phyloP scores from a whole-genome alignment of 2,329 filamentous ascomycete genomes.

The Trichophyton schoenleinii region DNA sequence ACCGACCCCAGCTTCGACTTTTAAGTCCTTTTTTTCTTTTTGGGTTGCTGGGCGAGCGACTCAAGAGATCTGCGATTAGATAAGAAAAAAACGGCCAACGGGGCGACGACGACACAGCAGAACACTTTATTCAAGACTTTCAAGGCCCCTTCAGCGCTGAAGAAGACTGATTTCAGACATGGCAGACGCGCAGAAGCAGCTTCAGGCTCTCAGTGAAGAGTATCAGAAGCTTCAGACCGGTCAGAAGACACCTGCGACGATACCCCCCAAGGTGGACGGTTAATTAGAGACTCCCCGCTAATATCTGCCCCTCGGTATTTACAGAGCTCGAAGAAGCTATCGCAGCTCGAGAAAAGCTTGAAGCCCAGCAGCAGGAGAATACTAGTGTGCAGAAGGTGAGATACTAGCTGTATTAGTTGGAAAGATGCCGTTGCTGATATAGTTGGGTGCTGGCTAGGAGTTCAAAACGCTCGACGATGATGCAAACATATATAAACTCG shows the following conservation, averaged over 20 bases:
- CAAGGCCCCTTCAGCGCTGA: neutral
- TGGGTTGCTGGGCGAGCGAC: conserved; percentile 3
- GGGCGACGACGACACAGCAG: neutral
- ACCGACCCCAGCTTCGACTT: conserved; percentile 5
- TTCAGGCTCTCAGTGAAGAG: conserved; percentile 75
- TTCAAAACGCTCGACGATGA: conserved; percentile 67
- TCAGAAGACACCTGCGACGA: conserved; percentile 25
- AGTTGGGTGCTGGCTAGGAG: conserved; percentile 43
- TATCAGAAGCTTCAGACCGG: conserved; percentile 79
- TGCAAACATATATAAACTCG: conserved; percentile 89
- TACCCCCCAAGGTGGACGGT: neutral
- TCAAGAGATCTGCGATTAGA: neutral
- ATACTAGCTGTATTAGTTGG: too few species aligned
- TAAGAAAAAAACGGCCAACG: neutral
- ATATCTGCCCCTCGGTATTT: neutral
- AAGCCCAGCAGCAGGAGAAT: conserved; percentile 89
- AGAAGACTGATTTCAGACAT: conserved; percentile 32
- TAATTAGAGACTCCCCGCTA: neutral
- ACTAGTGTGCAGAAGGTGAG: conserved; percentile 66
- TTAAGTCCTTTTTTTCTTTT: conserved; percentile 8
- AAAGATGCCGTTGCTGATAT: neutral
- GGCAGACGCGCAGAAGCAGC: conserved; percentile 60
- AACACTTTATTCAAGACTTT: neutral
- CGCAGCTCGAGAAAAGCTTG: conserved; percentile 74
- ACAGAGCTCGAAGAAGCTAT: conserved; percentile 68